phyloP scores from a whole-genome alignment of 73 alveolate species.

The Paramecium caudatum region DNA sequence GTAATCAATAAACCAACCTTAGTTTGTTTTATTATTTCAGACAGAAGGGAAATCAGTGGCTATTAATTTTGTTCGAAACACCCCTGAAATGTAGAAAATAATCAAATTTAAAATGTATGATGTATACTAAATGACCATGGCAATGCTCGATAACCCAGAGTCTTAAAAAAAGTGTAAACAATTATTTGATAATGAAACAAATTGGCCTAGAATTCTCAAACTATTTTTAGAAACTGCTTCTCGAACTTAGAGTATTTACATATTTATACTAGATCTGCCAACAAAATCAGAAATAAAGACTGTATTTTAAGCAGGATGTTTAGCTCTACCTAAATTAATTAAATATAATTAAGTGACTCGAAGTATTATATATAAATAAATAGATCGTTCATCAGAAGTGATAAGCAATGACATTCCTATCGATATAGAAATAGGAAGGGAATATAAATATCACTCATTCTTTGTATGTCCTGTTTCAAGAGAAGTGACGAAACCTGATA shows the following conservation, averaged over 20 bases:
- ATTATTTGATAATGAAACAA: background rate
- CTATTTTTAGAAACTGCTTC: constrained; percentile 51
- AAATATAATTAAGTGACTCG: constrained; percentile 42
- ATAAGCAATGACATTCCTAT: constrained; percentile 78
- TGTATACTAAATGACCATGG: background rate
- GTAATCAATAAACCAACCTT: background rate
- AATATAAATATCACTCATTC: constrained; percentile 91
- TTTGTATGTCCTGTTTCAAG: constrained; percentile 98
- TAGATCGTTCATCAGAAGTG: constrained; percentile 40
- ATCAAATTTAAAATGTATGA: background rate
- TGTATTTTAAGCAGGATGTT: constrained; percentile 28
- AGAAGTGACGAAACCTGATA: constrained; percentile 88
- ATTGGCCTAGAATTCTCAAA: constrained; percentile 14
- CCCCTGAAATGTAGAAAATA: background rate
- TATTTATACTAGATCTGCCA: background rate
- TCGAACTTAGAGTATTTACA: constrained; percentile 2
- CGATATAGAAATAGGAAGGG: constrained; percentile 92
- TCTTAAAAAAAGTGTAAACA: background rate
- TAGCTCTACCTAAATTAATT: constrained; percentile 74
- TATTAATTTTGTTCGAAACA: constrained; percentile 4
- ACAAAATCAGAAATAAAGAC: constrained; percentile 31
- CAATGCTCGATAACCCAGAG: too few species aligned
- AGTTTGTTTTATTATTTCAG: constrained; percentile 28
- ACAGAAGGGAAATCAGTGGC: constrained; percentile 49
- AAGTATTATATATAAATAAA: constrained; percentile 7